Base-by-base conservation (phyloP, 2,329 filamentous ascomycete genomes). In the Fusarium compactum region DNA sequence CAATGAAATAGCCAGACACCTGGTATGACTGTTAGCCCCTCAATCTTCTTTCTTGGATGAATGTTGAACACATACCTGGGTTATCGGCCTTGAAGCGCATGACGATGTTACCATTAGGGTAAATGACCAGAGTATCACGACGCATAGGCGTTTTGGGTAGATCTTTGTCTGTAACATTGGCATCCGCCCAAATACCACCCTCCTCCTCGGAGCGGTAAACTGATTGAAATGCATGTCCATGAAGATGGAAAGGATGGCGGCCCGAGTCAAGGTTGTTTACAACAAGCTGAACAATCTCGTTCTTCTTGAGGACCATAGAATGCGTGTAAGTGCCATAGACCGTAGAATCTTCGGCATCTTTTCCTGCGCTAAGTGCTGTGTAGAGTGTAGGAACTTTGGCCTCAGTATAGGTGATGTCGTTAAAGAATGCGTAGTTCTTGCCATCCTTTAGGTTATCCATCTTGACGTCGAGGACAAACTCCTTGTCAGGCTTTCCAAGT, bases 371-470 rank as follows among this genome's bases (percentile, higher is more conserved):
- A 7, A 97, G 84, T 3, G 86, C 92, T 2, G 91, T 93, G 83
- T 94, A 97, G 0, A 97, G 84, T 0, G 91, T 90, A 0, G 94
- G 94, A 0, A 97, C 93, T 76, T 93, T 92, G 50, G 92, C 92
- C 0, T 79, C 59, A 5, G 87, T 86, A 78, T 95, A 97, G 45
- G 92, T 93, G 70, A 93, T 88, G 79, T 92, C 90, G 83, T 95
- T 95, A 82, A 92, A 88, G 80, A 90, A 90, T 67, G 88, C 90
- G 69, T 84, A 84, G 75, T 84, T 85, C 54, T 85, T 85, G 16
- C 91, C 90, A 66, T 93, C 85, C 24, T 82, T 82, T 8, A 91
- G 83, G 58, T 89, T 88, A 70, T 86, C 82, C 83, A 89, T 89
- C 80, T 87, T 89, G 38, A 92, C 85, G 70, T 87, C 84, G 4